phyloP scores from a whole-genome alignment of 257 asterid genomes.

The Thymus mandschuricus region DNA sequence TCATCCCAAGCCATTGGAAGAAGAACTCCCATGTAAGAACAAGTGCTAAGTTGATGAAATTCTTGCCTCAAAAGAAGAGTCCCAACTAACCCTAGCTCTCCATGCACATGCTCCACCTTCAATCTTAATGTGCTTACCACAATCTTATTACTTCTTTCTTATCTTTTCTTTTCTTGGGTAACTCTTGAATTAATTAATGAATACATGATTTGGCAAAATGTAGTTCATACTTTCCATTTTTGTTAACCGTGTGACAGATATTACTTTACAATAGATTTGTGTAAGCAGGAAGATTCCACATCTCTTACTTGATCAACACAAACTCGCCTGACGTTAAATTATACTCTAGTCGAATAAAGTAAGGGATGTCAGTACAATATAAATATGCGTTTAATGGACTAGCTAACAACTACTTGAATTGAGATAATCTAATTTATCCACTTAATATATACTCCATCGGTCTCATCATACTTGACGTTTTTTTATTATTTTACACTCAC shows the following conservation, averaged over 20 bases:
- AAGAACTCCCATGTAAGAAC: constrained; percentile 38
- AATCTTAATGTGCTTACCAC: not conserved
- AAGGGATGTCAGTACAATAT: no score
- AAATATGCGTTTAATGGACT: no score
- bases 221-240: constrained; percentile 24
- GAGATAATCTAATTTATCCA: no score
- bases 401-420: no score
- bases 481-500: no score
- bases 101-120: constrained; percentile 61
- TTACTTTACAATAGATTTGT: not conserved
- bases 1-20: constrained; percentile 57
- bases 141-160: no score
- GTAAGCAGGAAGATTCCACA: constrained; percentile 30
- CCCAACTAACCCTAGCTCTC: constrained; percentile 34
- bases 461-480: no score
- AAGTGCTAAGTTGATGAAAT: constrained; percentile 51
- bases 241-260: constrained; percentile 8
- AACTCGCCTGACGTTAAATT: not conserved
- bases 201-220: constrained; percentile 21
- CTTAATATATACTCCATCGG: no score
- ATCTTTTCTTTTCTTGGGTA: no score
- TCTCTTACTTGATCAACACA: not conserved
- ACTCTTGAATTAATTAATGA: not conserved
- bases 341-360: no score
- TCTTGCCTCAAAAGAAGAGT: constrained; percentile 63